Percentiles rank a stretch among this genome's conserved stretches.
phyloP scores from a whole-genome alignment of 805 yeast species.

The Candida ficus region DNA sequence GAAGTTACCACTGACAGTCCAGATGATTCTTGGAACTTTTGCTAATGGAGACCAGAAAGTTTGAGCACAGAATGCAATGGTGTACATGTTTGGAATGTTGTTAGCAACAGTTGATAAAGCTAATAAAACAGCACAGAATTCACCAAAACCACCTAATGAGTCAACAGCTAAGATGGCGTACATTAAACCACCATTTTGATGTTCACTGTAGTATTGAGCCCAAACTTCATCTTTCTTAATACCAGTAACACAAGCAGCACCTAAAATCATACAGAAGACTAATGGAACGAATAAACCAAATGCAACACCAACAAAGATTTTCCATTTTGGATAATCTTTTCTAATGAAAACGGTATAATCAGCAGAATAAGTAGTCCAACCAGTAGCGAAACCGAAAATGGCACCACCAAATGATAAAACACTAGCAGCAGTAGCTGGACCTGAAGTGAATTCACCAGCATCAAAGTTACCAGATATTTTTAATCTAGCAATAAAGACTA shows the following conservation, averaged over 20 bases:
- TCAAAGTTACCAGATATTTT: slow-evolving; percentile 60
- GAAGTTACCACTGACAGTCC: slow-evolving; percentile 76
- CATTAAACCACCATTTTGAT: slow-evolving; percentile 77
- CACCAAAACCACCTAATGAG: slow-evolving; percentile 84
- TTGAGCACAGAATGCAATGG: slow-evolving; percentile 83
- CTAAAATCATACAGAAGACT: slow-evolving; percentile 68
- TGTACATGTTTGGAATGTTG: slow-evolving; percentile 92
- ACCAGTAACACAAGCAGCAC: slow-evolving; percentile 83
- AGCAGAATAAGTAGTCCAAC: slow-evolving; percentile 91
- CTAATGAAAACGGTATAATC: slow-evolving; percentile 91
- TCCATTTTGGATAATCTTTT: slow-evolving; percentile 49
- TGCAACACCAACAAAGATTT: slow-evolving; percentile 59
- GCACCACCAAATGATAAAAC: slow-evolving; percentile 82
- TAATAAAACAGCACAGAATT: slow-evolving; percentile 79
- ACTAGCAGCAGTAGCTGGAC: slow-evolving; percentile 65
- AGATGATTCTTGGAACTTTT: slow-evolving; percentile 72
- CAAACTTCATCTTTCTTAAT: slow-evolving; percentile 41
- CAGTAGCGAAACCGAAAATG: slow-evolving; percentile 83
- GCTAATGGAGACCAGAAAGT: slow-evolving; percentile 72
- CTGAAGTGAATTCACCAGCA: slow-evolving; percentile 45
- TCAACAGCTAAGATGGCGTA: slow-evolving; percentile 73
- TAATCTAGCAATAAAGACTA: slow-evolving; percentile 76
- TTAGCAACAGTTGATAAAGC: slow-evolving; percentile 86
- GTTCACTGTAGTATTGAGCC: slow-evolving; percentile 42
- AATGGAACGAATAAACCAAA: slow-evolving; percentile 65